Evolutionary conservation across 805 yeast genomes (phyloP), one percentile per base, ranked within the genome.

Genomic region (Ogataea nonfermentans): DNA sequence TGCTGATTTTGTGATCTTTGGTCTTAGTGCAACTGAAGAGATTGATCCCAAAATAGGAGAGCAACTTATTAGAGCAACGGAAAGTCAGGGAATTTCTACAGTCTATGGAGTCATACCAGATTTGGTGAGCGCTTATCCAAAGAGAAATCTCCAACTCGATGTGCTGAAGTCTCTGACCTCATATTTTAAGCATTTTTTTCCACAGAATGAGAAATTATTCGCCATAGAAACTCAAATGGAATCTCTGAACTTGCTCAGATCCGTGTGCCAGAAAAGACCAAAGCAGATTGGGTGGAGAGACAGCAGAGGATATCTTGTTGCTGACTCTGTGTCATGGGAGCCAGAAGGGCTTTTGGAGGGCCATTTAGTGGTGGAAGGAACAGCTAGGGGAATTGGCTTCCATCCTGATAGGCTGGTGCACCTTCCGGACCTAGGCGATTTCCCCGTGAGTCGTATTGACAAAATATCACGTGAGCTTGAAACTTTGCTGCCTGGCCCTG

Each of bases 201-300:
- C 98, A 9, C 76, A 75, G 19, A 84, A 80, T 48, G 95, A 87
- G 26, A 84, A 81, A 61, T 66, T 95, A 13, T 90, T 68, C 62
- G 79, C 82, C 30, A 61, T 87, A 37, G 95, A 87, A 48, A 68
- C 65, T 33, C 64, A 67, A 11, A 70, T 84, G 2, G 98, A 93
- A 48, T 72, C 84, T n/a, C 49, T 73, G 13, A 85, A 84, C 53
- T 80, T 86, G 30, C 69, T 84, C 29, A 77, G 99, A 60, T 68
- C 71, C 4, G 54, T 93, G 17, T 84, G 96, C 56, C 97, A 91
- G 55, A 85, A 81, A 63, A 77, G 81, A 53, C 99, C 99, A 19
- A 81, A 80, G 56, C 78, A 86, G 1, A 70, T 95, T 32, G 77
- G 76, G 16, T 93, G 99, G 98, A 81, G 98, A 65, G 97, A 91